Evolutionary conservation across 768 basidiomycete species (phyloP).

Genomic region (Suillus fuscotomentosus): DNA sequence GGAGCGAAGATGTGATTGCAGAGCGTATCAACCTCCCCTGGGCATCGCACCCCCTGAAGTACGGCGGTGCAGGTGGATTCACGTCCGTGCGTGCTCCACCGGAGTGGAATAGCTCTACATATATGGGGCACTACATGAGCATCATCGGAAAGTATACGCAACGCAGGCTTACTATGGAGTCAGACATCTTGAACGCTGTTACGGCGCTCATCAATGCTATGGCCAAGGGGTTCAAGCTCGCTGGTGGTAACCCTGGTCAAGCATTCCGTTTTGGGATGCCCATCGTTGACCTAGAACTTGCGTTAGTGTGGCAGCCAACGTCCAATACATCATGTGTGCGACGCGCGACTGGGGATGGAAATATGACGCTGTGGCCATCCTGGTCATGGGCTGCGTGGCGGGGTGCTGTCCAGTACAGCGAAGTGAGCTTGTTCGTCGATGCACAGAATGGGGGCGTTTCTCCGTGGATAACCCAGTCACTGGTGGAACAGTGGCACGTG

Average conservation of each 20-base stretch:
- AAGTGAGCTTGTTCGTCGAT: not conserved
- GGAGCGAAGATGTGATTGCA: constrained; percentile 22
- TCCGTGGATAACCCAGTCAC: constrained; percentile 12
- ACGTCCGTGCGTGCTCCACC: not conserved
- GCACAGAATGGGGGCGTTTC: not conserved
- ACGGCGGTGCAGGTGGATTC: not conserved
- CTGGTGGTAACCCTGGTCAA: not conserved
- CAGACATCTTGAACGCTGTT: not conserved
- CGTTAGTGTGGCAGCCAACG: constrained; percentile 24
- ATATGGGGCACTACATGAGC: not conserved
- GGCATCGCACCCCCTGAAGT: not conserved
- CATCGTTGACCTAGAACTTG: constrained; percentile 10
- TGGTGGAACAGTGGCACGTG: constrained; percentile 17
- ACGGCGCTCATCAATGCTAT: not conserved
- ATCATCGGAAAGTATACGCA: not conserved
- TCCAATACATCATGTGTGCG: constrained; percentile 7
- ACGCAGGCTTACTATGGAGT: not conserved
- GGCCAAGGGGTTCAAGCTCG: not conserved
- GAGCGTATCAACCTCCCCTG: constrained; percentile 11
- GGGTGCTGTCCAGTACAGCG: constrained; percentile 15
- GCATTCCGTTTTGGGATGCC: not conserved
- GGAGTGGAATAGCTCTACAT: not conserved
- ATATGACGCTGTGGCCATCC: constrained; percentile 15
- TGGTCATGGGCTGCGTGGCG: constrained; percentile 28
- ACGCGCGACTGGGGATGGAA: constrained; percentile 2